Evolutionary conservation across 805 yeast species (phyloP), one percentile per base, ranked within the genome.

Genomic region (Saturnispora hagleri): DNA sequence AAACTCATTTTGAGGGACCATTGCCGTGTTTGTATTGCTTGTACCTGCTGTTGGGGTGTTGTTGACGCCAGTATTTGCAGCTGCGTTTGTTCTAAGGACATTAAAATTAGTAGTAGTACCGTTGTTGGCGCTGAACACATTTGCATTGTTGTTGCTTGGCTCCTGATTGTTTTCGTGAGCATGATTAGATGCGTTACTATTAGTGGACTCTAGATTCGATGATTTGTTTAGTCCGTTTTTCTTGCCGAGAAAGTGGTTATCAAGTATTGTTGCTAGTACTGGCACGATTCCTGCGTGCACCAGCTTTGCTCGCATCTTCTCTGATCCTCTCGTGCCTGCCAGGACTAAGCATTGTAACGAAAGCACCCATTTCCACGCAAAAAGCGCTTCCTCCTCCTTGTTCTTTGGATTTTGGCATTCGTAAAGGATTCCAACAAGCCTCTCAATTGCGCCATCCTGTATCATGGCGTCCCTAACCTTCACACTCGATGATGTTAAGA

Each of bases 291-390:
- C 98, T 1, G 97, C 95, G 55, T 86, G 82, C 9, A 89, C 97
- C 7, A 93, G 86, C 60, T 89, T 81, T 58, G 84, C 82, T 48
- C 99, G 74, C 47, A 90, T 87, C 49, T 73, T 71, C 66, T 90
- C 97, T 1, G 95, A 82, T 24, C 99, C 99, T 58, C 97, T 76
- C 1, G 97, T 89, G 13, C 97, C 97, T 18, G 91, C 81, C 51
- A 89, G 75, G 1, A 91, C 95, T 51, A 91, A 71, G 64, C 97
- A 90, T 70, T 91, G 99, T 62, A 93, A 82, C 0, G 97, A 87
- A 51, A 91, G 71, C 5, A 96, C 87, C 99, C 99, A 91, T 70
- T 91, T 91, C 97, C 97, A 91, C 0, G 95, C 90, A n/a, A 56
- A 60, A 4, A 85, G 73, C 56, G 88, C 72, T 26, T 82, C 76